Evolutionary conservation across 176 grass and related monocot species (phyloP), one percentile per base, ranked within the genome.

Genomic region (Stipa capillata): DNA sequence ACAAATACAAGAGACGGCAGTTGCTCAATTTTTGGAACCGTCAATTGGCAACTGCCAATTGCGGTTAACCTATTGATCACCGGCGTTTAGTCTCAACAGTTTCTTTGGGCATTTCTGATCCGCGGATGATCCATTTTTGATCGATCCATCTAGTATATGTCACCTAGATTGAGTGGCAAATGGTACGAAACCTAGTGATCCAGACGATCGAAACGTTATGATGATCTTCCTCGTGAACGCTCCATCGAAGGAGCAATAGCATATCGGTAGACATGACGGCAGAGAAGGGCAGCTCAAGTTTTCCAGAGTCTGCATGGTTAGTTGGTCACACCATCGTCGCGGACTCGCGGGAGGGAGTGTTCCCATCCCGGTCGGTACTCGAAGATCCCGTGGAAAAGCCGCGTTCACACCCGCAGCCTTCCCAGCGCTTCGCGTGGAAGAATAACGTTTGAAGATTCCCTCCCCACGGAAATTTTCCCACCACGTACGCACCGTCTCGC

Each of bases 301-400:
- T 59, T 48, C 52, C 73, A 27, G 28, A 49, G 29, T 50, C 32
- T n/a, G 31, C 32, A 7, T 18, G 51, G 37, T 48, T 35, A 14
- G 60, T 44, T 8, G 50, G 72, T 60, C 41, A 32, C 40, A 81
- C 52, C 39, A 50, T 17, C 40, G 56, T 18, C 57, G 57, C 41
- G 9, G 29, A 5, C 7, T 15, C 17, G 34, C 0, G 15, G 1
- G 27, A 21, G 32, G 7, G 56, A 12, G 72, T 35, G 12, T 9
- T 12, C 29, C 52, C 20, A 40, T 45, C 17, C 25, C 28, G 54
- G 24, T 32, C 48, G 12, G 13, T 28, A 35, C 58, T 20, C 60
- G 53, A 62, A 81, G 87, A 89, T 89, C 82, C 76, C 43, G 1
- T 6, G n/a, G 14, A 29, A 85, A 81, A 70, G 76, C 35, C 34